Evolutionary conservation across 129 eudicot species (phyloP).

Genomic region (Helichrysum umbraculigerum): DNA sequence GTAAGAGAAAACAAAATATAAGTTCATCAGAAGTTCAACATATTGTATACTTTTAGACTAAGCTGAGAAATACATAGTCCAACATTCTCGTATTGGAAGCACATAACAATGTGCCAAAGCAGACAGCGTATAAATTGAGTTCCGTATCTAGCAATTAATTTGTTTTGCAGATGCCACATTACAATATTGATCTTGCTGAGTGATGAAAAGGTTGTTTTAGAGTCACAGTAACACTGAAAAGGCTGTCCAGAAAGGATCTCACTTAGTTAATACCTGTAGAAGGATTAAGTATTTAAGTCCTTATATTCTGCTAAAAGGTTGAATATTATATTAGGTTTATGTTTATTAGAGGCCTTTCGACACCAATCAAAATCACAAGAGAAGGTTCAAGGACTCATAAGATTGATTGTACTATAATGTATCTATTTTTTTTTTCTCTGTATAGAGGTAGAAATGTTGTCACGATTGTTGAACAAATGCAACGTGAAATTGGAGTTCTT

Average conservation of each 20-base stretch:
- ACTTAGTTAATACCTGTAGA: neutral
- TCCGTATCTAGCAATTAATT: neutral
- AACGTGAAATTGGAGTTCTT: no score
- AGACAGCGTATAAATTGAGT: neutral
- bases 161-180: neutral
- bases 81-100: neutral
- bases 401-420: neutral
- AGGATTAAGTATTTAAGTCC: neutral
- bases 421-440: no score
- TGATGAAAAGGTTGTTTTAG: neutral
- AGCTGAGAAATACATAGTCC: neutral
- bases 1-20: neutral
- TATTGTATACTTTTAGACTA: neutral
- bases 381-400: slow-evolving; percentile 1
- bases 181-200: neutral
- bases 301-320: neutral
- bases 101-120: neutral
- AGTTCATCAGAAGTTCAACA: neutral
- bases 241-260: neutral
- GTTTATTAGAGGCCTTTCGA: neutral
- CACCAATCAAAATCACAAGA: neutral
- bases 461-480: neutral
- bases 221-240: neutral
- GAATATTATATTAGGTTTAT: neutral
- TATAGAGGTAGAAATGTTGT: neutral